Percentiles rank a stretch among this genome's conserved stretches.
Evolutionary conservation across 2,329 filamentous ascomycete species (phyloP).

Genomic region (Boeremia lycopersici): DNA sequence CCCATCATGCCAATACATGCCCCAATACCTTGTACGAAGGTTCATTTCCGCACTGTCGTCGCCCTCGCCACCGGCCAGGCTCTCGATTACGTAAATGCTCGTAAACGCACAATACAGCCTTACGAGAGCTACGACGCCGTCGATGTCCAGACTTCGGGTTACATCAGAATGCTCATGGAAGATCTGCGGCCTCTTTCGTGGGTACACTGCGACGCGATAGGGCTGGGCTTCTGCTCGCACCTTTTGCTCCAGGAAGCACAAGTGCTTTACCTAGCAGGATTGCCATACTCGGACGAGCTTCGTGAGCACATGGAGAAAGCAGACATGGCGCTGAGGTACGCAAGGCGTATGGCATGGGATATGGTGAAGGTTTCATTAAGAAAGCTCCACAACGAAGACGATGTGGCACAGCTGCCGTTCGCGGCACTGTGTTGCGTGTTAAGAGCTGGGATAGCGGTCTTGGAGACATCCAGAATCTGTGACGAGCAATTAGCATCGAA

Average conservation of each 20-base stretch:
- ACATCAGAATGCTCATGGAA: neutral
- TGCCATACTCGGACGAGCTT: no score
- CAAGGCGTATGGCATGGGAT: neutral
- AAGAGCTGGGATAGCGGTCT: neutral
- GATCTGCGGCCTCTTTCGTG: neutral
- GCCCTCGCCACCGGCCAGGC: no score
- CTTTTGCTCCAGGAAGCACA: neutral
- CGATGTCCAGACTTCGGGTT: neutral
- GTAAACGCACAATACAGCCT: no score
- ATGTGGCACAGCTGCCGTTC: neutral
- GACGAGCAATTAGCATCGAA: neutral
- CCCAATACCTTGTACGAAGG: no score
- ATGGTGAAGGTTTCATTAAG: neutral
- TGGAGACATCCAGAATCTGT: neutral
- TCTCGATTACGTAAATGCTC: no score
- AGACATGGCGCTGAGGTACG: neutral
- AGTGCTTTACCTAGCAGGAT: neutral
- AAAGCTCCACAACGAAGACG: neutral
- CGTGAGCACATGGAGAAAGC: neutral
- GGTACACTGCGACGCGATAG: conserved; percentile 1
- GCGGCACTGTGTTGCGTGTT: neutral
- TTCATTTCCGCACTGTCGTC: no score
- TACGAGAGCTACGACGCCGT: no score
- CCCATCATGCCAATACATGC: no score
- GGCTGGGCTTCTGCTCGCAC: neutral